Evolutionary conservation across 2,329 filamentous ascomycete genomes (phyloP), one percentile per base, ranked within the genome.

Genomic region (Zymoseptoria brevis): DNA sequence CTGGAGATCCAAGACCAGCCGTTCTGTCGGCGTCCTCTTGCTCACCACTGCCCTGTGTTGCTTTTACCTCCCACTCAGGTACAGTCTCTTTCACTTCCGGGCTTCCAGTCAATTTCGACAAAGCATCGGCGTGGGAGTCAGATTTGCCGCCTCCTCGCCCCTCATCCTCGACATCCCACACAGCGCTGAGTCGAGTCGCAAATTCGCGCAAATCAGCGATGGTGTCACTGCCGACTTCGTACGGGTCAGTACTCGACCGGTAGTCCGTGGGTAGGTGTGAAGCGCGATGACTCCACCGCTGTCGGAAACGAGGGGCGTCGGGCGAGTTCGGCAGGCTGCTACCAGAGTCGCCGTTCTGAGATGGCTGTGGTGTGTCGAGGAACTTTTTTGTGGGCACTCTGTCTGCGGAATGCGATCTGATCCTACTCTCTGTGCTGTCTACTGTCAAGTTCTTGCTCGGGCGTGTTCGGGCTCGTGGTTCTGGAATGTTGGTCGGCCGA

Each of bases 151-250:
- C 63, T 11, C 58, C 57, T 3, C 62, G 63, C 49, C 54, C 51
- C 11, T 60, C 60, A 19, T 30, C 19, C 13, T 65, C 66, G 51
- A 54, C 63, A 51, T 67, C 66, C 19, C 62, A 62, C 4, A 70
- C 69, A 9, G 66, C 68, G 60, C 68, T 69, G 22, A 71, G 57
- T 8, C 69, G 62, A 2, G 65, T 64, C 7, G 64, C 63, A 53
- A 66, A 64, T 6, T 67, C 64, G 5, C 61, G 41, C 13, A 67
- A 50, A 8, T 57, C 58, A 13, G 57, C 53, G 35, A 58, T 56
- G 22, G 61, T 58, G 5, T 64, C 61, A 30, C 62, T 62, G 1
- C 70, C 68, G 54, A 63, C 68, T 11, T 59, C 53, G 16, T 62
- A 54, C 19, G 68, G 55, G 9, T 68, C 62, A 30, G 63, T 67